These are phyloP conservation scores for Moelleriella libera DNA, from an alignment of 2,329 filamentous ascomycete genomes.

Conservation along the genomic window DNA sequence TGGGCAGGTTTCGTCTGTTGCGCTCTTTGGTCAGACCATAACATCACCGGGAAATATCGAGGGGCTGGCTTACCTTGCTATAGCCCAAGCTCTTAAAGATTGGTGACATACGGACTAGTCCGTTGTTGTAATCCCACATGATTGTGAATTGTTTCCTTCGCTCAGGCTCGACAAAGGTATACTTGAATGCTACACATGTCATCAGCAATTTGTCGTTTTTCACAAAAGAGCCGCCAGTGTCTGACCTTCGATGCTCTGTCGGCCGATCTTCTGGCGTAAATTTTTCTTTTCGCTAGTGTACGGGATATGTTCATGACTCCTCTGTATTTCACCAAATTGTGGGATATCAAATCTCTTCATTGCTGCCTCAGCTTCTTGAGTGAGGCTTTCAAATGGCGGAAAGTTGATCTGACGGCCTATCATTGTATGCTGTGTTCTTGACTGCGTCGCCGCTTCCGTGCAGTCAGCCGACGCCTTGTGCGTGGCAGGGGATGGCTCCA, in stretches of 20 bases:
- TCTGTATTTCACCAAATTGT: slow-evolving; percentile 47
- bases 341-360: slow-evolving; percentile 44
- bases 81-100: slow-evolving; percentile 88
- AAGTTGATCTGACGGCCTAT: slow-evolving; percentile 39
- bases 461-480: no score
- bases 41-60: background rate
- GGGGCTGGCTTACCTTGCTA: slow-evolving; percentile 50
- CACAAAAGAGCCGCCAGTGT: no score
- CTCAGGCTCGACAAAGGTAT: slow-evolving; percentile 60
- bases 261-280: slow-evolving; percentile 72
- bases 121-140: slow-evolving; percentile 96
- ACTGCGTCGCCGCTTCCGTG: background rate
- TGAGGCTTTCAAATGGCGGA: slow-evolving; percentile 54
- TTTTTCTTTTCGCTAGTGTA: slow-evolving; percentile 92
- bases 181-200: slow-evolving; percentile 56
- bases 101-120: slow-evolving; percentile 83
- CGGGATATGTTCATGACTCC: slow-evolving; percentile 64
- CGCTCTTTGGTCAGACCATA: background rate
- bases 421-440: background rate
- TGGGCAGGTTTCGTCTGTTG: slow-evolving; percentile 74
- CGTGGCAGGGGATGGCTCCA: background rate
- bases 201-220: background rate
- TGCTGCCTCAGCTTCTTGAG: slow-evolving; percentile 22
- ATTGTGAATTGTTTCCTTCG: slow-evolving; percentile 55
- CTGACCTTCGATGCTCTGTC: slow-evolving; percentile 78